These are phyloP conservation scores for Mrakia blollopis DNA, from an alignment of 768 basidiomycete genomes.

Conservation along the genomic window DNA sequence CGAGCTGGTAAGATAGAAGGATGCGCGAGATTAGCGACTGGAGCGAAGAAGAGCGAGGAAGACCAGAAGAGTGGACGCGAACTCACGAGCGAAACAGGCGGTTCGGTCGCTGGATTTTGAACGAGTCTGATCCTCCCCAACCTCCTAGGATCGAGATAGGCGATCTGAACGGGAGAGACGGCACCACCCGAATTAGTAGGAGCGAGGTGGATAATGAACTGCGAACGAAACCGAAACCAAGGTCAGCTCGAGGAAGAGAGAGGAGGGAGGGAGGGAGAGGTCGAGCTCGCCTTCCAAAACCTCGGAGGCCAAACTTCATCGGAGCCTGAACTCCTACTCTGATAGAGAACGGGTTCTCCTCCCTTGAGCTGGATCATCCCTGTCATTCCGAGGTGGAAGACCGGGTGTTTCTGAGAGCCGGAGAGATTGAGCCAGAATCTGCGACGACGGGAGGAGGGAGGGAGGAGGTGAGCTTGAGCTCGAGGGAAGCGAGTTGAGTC, in stretches of 20 bases:
- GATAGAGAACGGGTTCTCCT: background rate
- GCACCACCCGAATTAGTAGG: background rate
- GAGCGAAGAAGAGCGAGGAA: background rate
- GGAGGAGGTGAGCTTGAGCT: background rate
- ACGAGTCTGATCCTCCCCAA: constrained; percentile 23
- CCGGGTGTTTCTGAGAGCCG: background rate
- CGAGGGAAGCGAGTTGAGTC: too few species aligned
- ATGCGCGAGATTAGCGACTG: too few species aligned
- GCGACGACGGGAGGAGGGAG: background rate
- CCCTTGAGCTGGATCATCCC: constrained; percentile 23
- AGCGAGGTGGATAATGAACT: constrained; percentile 26
- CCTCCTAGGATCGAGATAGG: constrained; percentile 25
- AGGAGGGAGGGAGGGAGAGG: too few species aligned
- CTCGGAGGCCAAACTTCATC: constrained; percentile 23
- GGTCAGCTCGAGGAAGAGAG: background rate
- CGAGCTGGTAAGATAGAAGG: too few species aligned
- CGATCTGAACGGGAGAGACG: constrained; percentile 12
- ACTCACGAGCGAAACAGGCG: constrained; percentile 22
- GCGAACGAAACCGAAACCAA: background rate
- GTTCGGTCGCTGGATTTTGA: constrained; percentile 6
- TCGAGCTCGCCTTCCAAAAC: constrained; percentile 26
- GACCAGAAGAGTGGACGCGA: background rate
- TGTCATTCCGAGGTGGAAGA: constrained; percentile 31
- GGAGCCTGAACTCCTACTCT: background rate
- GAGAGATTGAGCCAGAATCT: constrained; percentile 27